phyloP scores from a whole-genome alignment of 164 flowering plant genomes.

The Liriodendron chinense region DNA sequence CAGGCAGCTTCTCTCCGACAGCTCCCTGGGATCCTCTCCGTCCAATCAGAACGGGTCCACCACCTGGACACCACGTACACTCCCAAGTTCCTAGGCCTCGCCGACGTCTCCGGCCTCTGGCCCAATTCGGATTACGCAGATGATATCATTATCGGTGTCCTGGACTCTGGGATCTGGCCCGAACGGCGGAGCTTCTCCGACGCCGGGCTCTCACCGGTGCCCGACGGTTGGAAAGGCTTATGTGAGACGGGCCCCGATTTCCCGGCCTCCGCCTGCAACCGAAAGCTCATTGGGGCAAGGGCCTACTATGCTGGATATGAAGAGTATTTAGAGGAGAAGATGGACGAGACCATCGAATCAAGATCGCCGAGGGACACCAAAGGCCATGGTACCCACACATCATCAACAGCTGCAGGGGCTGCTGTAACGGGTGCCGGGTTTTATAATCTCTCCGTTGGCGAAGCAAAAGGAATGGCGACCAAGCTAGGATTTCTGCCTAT shows the following conservation, averaged over 20 bases:
- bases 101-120: constrained; percentile 62
- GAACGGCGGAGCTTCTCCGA: constrained; percentile 66
- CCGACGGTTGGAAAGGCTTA: constrained; percentile 57
- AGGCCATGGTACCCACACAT: constrained; percentile 92
- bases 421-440: constrained; percentile 57
- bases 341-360: constrained; percentile 42
- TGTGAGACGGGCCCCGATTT: constrained; percentile 49
- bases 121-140: constrained; percentile 56
- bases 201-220: constrained; percentile 42
- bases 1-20: constrained; percentile 46
- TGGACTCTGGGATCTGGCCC: constrained; percentile 93
- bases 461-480: constrained; percentile 77
- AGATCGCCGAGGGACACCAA: constrained; percentile 81
- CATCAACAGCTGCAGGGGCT: constrained; percentile 83
- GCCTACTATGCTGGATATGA: constrained; percentile 59
- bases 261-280: constrained; percentile 51
- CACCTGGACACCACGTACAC: constrained; percentile 75
- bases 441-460: constrained; percentile 52
- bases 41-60: constrained; percentile 47
- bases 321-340: constrained; percentile 19
- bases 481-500: constrained; percentile 43
- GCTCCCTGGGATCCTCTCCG: constrained; percentile 51
- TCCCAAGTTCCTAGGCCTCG: constrained; percentile 62
- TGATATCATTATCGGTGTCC: constrained; percentile 69
- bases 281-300: constrained; percentile 74